Percentiles rank a stretch among this genome's conserved stretches.
Conservation (phyloP, 345 rosid genomes). For the Cardamine occulta region DNA sequence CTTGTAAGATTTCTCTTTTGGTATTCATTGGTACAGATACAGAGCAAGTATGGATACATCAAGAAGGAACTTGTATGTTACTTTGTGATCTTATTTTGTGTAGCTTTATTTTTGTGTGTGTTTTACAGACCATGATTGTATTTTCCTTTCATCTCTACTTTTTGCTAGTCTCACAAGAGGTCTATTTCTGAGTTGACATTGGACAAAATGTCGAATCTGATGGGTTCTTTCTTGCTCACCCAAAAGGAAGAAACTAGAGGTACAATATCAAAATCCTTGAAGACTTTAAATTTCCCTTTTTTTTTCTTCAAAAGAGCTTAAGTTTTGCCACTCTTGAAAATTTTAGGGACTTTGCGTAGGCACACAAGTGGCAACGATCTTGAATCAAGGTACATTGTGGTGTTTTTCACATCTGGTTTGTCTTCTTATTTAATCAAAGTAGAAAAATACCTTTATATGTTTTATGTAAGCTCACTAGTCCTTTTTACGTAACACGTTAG, state of each 20-base stretch:
- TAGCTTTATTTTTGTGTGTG: neutral
- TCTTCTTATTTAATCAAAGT: neutral
- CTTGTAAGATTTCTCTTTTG: slow-evolving; percentile 18
- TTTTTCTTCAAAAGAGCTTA: neutral
- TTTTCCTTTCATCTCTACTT: slow-evolving; percentile 21
- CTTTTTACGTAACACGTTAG: slow-evolving; percentile 42
- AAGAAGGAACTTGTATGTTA: slow-evolving; percentile 70
- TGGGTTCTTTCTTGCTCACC: slow-evolving; percentile 66
- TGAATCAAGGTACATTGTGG: slow-evolving; percentile 60
- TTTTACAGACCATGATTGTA: slow-evolving; percentile 14
- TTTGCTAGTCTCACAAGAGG: slow-evolving; percentile 64
- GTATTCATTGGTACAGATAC: slow-evolving; percentile 59
- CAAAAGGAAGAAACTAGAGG: slow-evolving; percentile 62
- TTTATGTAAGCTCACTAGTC: slow-evolving; percentile 11
- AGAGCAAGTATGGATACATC: slow-evolving; percentile 79
- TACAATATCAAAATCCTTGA: slow-evolving; percentile 31
- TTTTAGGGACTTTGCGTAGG: slow-evolving; percentile 57
- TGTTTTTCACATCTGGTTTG: neutral
- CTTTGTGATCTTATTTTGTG: slow-evolving; percentile 12
- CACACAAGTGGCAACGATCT: slow-evolving; percentile 62
- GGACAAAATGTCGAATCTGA: slow-evolving; percentile 73
- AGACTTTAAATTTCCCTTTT: neutral
- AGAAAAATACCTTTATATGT: neutral
- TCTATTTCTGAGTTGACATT: slow-evolving; percentile 79
- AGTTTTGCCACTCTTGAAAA: slow-evolving; percentile 1